Percentiles rank a stretch among this genome's conserved stretches.
phyloP scores from a whole-genome alignment of 345 rosid species.

The Eucalyptus cloeziana region DNA sequence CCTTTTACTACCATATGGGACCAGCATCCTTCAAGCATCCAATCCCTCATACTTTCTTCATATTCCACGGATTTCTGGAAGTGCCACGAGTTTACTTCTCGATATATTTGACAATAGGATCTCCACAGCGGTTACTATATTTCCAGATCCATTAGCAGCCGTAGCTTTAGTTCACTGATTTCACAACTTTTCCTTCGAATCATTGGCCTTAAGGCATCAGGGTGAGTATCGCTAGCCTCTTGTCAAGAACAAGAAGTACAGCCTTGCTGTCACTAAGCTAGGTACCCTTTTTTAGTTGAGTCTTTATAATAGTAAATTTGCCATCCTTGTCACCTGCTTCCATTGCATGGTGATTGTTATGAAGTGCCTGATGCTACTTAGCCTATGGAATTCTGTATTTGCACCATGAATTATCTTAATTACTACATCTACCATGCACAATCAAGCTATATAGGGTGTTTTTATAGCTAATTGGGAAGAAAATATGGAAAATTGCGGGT shows the following conservation, averaged over 20 bases:
- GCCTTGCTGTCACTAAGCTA: background rate
- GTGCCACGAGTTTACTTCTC: background rate
- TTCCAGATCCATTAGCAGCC: background rate
- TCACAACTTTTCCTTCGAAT: background rate
- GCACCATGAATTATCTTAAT: background rate
- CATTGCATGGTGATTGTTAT: background rate
- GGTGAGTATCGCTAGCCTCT: background rate
- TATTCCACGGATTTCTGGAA: background rate
- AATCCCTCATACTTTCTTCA: background rate
- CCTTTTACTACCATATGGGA: background rate
- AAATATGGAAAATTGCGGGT: background rate
- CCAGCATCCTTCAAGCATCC: background rate
- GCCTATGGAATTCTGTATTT: background rate
- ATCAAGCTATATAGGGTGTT: background rate
- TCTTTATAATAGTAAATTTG: background rate
- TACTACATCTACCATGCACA: background rate
- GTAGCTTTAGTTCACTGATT: background rate
- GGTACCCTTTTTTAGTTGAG: background rate
- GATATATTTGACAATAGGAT: background rate
- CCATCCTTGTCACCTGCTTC: background rate
- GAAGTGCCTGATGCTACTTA: background rate
- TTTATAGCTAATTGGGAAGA: background rate
- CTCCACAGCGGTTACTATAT: background rate
- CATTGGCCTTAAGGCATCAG: background rate
- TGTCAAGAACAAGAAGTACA: background rate